Conservation (phyloP, 2,329 filamentous ascomycete genomes). For the Fusarium sp. region DNA sequence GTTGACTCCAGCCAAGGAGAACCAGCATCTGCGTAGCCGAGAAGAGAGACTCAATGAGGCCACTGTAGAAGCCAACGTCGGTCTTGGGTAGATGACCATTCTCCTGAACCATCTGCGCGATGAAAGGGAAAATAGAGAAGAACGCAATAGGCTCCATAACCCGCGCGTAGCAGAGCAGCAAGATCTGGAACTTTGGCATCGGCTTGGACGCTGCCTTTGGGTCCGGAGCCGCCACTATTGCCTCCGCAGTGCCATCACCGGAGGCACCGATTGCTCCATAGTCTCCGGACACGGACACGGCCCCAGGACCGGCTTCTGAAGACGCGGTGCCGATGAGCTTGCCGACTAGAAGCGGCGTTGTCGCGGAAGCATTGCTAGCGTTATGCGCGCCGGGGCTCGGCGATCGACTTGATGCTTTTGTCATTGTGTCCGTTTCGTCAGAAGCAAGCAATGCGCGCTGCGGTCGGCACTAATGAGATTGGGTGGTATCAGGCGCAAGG, state of each 20-base stretch:
- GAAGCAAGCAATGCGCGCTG: background rate
- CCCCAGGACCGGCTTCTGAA: slow-evolving; percentile 20
- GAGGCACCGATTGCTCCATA: slow-evolving; percentile 20
- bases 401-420: slow-evolving; percentile 10
- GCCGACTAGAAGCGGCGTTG: slow-evolving; percentile 40
- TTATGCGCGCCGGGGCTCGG: slow-evolving; percentile 13
- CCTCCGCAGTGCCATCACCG: slow-evolving; percentile 9
- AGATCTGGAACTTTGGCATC: slow-evolving; percentile 71
- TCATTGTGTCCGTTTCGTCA: slow-evolving; percentile 24
- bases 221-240: background rate
- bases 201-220: slow-evolving; percentile 27
- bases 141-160: slow-evolving; percentile 84
- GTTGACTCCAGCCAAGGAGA: slow-evolving; percentile 79
- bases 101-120: slow-evolving; percentile 80
- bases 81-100: slow-evolving; percentile 71
- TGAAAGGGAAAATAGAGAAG: slow-evolving; percentile 85
- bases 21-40: slow-evolving; percentile 81
- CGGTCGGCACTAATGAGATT: background rate
- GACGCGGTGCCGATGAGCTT: slow-evolving; percentile 44
- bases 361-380: slow-evolving; percentile 34
- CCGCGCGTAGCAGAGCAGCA: slow-evolving; percentile 79
- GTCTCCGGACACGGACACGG: slow-evolving; percentile 10
- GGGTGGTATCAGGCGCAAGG: slow-evolving; percentile 1
- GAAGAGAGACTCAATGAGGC: slow-evolving; percentile 81
- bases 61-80: slow-evolving; percentile 85